A percentile compares a stretch with the other conserved stretches of the same genome.
These are phyloP conservation scores for Lichtheimia ramosa DNA, from an alignment of 371 early-diverging fungal genomes.

Conservation along the genomic window DNA sequence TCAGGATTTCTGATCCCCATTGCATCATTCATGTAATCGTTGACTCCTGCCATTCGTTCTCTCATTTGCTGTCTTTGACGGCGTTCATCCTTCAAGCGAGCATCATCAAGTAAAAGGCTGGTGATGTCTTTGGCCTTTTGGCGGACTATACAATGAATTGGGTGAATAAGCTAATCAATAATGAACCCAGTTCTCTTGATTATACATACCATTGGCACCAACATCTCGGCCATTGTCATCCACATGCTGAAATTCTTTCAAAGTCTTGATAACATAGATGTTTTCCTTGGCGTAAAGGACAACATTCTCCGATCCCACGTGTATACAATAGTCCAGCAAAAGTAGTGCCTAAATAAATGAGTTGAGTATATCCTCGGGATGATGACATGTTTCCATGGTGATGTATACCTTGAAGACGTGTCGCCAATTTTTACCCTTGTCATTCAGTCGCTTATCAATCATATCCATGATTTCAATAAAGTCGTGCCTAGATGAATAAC, in stretches of 20 bases:
- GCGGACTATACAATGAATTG: constrained; percentile 63
- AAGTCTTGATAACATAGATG: constrained; percentile 88
- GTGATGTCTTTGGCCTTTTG: constrained; percentile 93
- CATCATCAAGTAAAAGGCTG: constrained; percentile 77
- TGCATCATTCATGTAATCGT: constrained; percentile 38
- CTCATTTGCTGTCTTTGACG: constrained; percentile 62
- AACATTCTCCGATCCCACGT: constrained; percentile 86
- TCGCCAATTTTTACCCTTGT: constrained; percentile 97
- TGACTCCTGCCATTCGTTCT: constrained; percentile 56
- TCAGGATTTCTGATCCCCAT: constrained; percentile 16
- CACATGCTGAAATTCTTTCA: constrained; percentile 93
- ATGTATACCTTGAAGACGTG: constrained; percentile 92
- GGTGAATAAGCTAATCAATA: background rate
- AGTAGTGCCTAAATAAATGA: constrained; percentile 41
- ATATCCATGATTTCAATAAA: constrained; percentile 97
- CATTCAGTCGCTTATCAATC: constrained; percentile 94
- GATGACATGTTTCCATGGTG: background rate
- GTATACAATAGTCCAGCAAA: constrained; percentile 73
- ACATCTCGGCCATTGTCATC: constrained; percentile 92
- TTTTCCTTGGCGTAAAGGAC: constrained; percentile 89
- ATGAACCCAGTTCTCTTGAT: background rate
- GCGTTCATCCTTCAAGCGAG: constrained; percentile 77
- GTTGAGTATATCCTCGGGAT: background rate
- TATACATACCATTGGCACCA: constrained; percentile 78
- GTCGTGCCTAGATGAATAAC: constrained; percentile 72